Base-by-base conservation (phyloP, 2,329 filamentous ascomycete species). In the Hypocreales sp. region DNA sequence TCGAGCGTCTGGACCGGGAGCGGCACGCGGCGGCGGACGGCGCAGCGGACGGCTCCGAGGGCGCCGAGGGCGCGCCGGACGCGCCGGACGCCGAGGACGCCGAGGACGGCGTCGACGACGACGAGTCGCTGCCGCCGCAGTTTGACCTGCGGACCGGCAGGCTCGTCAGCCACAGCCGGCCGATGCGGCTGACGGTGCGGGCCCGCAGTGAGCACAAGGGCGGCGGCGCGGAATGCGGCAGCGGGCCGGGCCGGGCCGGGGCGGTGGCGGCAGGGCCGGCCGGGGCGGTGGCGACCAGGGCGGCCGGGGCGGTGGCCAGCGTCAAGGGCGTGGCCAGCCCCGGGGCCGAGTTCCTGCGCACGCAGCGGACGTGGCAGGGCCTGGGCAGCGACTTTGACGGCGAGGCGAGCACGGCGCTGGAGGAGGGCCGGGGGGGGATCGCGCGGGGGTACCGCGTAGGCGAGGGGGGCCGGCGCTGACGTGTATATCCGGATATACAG, bases 111-210 rank as follows among this genome's bases (percentile, higher is more conserved):
- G 57, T 68, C 5, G 61, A 60, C n/a, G 67, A 72, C 13, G 70
- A 76, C 24, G 77, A 82, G 42, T 84, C 79, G 1, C 74, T 79
- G 38, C 72, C 84, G 1, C 90, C 90, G 1, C 82, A 93, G 41
- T 98, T 92, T 41, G 87, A 98, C 50, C 65, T 95, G 8, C 67
- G 87, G 9, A 94, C 86, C 2, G 87, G 87, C 20, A 74, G 71
- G 35, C 81, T 94, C 40, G 64, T 92, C 22, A 79, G 73, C 9
- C 72, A 79, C 39, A 79, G 79, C 32, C 68, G 82, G 30, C 83
- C 84, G 5, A 81, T 87, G 72, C 59, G 61, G 5, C 44, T 54
- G 44, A 56, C 60, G 28, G 38, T 54, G 2, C 41, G 42, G 24
- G 36, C 35, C 22, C 36, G 35, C 8, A 21, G 14, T 3, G 13